Percentiles rank a stretch among this genome's conserved stretches.
Conservation (phyloP, 2,329 filamentous ascomycete species). For the Fusarium pseudograminearum region DNA sequence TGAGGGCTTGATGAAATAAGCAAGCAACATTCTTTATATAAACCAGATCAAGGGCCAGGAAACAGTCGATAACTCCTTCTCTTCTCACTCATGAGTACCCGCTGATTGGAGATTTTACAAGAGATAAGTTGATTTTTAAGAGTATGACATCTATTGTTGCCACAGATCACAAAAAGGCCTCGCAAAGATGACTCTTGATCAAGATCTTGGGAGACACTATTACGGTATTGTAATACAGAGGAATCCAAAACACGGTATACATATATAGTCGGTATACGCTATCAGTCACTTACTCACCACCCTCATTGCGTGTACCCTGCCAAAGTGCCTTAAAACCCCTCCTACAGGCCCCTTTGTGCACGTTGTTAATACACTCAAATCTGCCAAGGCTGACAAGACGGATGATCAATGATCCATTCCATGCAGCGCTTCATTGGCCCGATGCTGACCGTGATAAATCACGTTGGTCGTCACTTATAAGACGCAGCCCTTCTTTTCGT, state of each 20-base stretch:
- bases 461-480: background rate
- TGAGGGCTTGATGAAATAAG: rapidly evolving
- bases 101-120: too few relatives aligned
- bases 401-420: conserved; percentile 6
- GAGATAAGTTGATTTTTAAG: too few relatives aligned
- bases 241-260: too few relatives aligned
- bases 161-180: too few relatives aligned
- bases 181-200: too few relatives aligned
- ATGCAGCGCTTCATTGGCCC: rapidly evolving
- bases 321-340: background rate
- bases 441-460: background rate
- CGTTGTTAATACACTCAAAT: too few relatives aligned
- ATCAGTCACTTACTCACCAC: too few relatives aligned
- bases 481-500: background rate
- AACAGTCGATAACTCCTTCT: background rate
- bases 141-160: too few relatives aligned
- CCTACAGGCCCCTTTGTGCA: background rate
- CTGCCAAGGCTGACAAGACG: background rate
- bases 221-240: too few relatives aligned
- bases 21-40: background rate
- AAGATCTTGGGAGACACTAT: too few relatives aligned
- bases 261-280: too few relatives aligned
- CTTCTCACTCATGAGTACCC: background rate
- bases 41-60: rapidly evolving
- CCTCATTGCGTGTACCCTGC: background rate